Evolutionary conservation across 2,329 filamentous ascomycete species (phyloP), one percentile per base, ranked within the genome.

Genomic region (Phialophora chinensis): DNA sequence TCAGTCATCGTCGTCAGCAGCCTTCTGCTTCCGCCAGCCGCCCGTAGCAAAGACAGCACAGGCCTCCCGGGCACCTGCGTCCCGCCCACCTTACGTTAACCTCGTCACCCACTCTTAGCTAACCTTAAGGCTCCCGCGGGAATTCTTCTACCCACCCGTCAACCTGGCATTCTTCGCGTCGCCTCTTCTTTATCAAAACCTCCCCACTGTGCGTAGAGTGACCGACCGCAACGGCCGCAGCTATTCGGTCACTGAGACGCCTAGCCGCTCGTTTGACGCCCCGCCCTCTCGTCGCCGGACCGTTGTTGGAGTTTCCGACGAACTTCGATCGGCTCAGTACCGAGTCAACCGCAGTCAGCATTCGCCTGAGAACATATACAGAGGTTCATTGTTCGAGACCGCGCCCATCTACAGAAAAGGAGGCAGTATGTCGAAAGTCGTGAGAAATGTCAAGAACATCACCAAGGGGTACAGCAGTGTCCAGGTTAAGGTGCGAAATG

Each of bases 401-500:
- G 66, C 65, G 42, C 66, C 67, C 11, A 50, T 68, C 49, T 66
- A 62, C 38, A 63, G 55, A 33, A 66, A 63, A 63, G 63, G 71
- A 35, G 69, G 69, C 56, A 69, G 58, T 49, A 99, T 99, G 95
- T 97, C 94, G 67, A 96, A 96, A 83, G 93, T 98, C 79, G 92
- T 98, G 78, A 88, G 95, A 81, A 96, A 92, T 78, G 93, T 98
- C 76, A 98, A 97, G 84, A 99, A 98, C 85, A 94, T 99, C 81
- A 98, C 95, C 79, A 99, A 98, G 84, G 95, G 95, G 74, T 99
- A 99, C 79, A 97, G 94, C 42, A 89, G 87, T 72, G 92, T 96
- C 75, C 94, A 99, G 85, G 92, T 98, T 79, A 98, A 98, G 84
- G 95, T 99, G 80, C 90, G 93, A 83, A 94, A 97, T 91, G 93